Base-by-base conservation (phyloP, 2,329 filamentous ascomycete genomes). In the Sphaerostilbella broomeana region DNA sequence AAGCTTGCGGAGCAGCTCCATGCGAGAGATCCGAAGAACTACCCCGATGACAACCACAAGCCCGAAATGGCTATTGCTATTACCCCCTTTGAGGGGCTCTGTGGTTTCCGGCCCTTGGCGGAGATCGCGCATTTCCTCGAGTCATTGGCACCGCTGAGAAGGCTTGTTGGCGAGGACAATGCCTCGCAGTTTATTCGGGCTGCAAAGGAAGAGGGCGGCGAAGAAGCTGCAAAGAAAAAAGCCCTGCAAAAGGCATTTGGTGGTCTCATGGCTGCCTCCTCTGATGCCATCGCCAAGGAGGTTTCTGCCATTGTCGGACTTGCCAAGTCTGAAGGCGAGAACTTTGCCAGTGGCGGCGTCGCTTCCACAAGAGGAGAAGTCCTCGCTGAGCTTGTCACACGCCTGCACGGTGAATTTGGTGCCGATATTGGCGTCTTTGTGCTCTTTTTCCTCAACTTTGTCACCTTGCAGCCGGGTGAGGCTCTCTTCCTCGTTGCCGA, bases 31-130 rank as follows among this genome's bases (percentile, higher is more conserved):
- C 76, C 88, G 34, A 86, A 86, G 65, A 94, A 98, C 70, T 98
- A 98, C 59, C 92, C 90, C 42, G 88, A 98, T 70, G 90, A 97
- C 69, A 98, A 98, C 68, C 92, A 98, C 73, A 98, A 98, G 68
- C 92, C 92, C 22, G 92, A 98, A 67, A 98, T 98, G 92, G 89
- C 92, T 47, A 95, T 98, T 61, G 92, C 92, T 46, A 83, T 98
- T 54, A 97, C 92, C 1, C 83, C 87, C 0, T 98, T 98, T 51
- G 90, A 97, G 59, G 92, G 92, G 1, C 76, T 98, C 22, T 98
- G 92, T 55, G 92, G 92, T 22, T 98, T 98, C 71, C 79, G 92
- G 8, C 92, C 92, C 0, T 70, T 95, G 16, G 70, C 67, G 5
- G 89, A 98, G 64, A 92, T 97, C 47, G 72, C 79, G 0, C 86